Percentiles rank a stretch among this genome's conserved stretches.
phyloP scores from a whole-genome alignment of 2,329 filamentous ascomycete species.

The Phialocephala subalpina region DNA sequence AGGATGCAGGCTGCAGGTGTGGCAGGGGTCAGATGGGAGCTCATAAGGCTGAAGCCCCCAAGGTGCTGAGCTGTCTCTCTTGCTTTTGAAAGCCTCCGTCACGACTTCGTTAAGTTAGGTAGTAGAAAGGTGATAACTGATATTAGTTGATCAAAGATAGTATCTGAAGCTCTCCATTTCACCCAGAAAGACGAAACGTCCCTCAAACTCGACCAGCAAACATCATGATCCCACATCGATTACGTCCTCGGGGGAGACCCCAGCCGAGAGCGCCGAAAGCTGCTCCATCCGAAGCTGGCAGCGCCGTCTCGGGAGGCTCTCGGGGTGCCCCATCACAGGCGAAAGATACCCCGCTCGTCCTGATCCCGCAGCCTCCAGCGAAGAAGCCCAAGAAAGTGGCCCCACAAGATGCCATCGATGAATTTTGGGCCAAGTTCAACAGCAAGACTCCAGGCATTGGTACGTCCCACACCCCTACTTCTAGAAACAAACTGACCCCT shows the following conservation, averaged over 20 bases:
- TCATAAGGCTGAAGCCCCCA: slow-evolving; percentile 12
- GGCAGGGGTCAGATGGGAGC: not conserved
- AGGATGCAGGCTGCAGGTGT: not conserved
- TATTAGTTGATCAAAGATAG: not conserved
- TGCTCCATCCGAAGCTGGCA: slow-evolving; percentile 3
- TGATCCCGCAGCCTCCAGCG: slow-evolving; percentile 3
- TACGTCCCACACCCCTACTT: slow-evolving; percentile 38
- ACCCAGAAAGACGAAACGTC: not conserved
- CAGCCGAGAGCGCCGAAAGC: not conserved
- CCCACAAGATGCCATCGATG: slow-evolving; percentile 71
- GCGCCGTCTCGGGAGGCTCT: not conserved
- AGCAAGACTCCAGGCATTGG: slow-evolving; percentile 76
- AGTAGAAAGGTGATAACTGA: not conserved
- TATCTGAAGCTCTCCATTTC: not conserved
- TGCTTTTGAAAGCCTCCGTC: too few relatives aligned
- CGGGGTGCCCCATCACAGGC: not conserved
- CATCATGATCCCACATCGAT: slow-evolving; percentile 2
- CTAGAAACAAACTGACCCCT: not conserved
- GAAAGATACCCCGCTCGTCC: not conserved
- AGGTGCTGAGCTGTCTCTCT: not conserved
- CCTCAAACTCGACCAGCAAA: not conserved
- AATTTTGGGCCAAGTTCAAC: slow-evolving; percentile 78
- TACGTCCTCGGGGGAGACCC: not conserved
- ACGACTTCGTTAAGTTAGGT: not conserved
- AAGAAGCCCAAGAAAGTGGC: slow-evolving; percentile 16